These are phyloP conservation scores for Penicillium herquei DNA, from an alignment of 495 filamentous ascomycete genomes.

Conservation along the genomic window DNA sequence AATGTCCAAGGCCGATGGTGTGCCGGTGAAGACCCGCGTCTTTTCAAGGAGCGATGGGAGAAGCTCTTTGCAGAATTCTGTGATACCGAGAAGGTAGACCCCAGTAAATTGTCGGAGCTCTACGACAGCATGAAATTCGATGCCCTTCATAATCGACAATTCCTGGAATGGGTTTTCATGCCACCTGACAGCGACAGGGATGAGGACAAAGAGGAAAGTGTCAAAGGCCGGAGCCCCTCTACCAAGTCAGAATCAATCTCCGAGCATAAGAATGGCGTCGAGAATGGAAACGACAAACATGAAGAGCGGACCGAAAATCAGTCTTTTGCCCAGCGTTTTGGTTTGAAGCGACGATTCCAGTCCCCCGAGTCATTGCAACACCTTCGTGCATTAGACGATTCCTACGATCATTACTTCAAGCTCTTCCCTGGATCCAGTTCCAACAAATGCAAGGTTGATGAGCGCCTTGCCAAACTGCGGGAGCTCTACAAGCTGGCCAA, in stretches of 20 bases:
- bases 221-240: slow-evolving; percentile 20
- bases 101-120: slow-evolving; percentile 94
- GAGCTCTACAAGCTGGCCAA: slow-evolving; percentile 93
- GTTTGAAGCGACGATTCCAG: slow-evolving; percentile 44
- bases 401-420: slow-evolving; percentile 76
- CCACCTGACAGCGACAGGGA: slow-evolving; percentile 66
- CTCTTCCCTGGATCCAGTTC: slow-evolving; percentile 74
- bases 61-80: slow-evolving; percentile 97
- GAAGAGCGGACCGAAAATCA: slow-evolving; percentile 38
- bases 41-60: slow-evolving; percentile 97
- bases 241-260: slow-evolving; percentile 29
- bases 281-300: slow-evolving; percentile 23
- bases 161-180: slow-evolving; percentile 97
- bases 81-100: slow-evolving; percentile 95
- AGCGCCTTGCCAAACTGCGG: slow-evolving; percentile 78
- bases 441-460: slow-evolving; percentile 79
- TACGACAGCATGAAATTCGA: slow-evolving; percentile 99
- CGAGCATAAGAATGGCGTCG: slow-evolving; percentile 25
- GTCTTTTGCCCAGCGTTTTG: slow-evolving; percentile 48
- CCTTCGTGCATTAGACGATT: slow-evolving; percentile 44
- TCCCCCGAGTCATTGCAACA: slow-evolving; percentile 45
- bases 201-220: slow-evolving; percentile 55
- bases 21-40: slow-evolving; percentile 88
- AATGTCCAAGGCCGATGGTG: slow-evolving; percentile 92
- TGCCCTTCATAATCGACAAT: slow-evolving; percentile 91